Evolutionary conservation across 768 basidiomycete genomes (phyloP).

Genomic region (Favolaschia claudopus): DNA sequence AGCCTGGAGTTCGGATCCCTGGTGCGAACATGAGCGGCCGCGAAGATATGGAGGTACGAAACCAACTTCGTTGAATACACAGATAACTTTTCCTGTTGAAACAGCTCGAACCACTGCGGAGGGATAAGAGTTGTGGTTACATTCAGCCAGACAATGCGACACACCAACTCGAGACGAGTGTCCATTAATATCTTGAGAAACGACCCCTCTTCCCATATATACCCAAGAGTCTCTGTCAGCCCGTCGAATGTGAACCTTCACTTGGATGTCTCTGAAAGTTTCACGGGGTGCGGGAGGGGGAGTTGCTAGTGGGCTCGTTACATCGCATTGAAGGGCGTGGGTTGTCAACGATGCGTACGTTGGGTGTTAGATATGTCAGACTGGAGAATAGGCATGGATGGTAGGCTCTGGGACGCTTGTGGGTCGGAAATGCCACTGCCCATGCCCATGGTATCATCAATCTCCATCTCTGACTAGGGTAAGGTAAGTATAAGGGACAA

Average conservation of each 20-base stretch:
- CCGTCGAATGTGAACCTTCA: slow-evolving; percentile 84
- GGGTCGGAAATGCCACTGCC: no score
- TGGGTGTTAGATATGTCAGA: slow-evolving; percentile 28
- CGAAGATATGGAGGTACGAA: neutral
- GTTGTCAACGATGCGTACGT: no score
- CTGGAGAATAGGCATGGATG: slow-evolving; percentile 22
- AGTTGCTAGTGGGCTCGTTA: slow-evolving; percentile 14
- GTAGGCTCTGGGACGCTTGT: slow-evolving; percentile 22
- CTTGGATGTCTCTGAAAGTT: slow-evolving; percentile 77
- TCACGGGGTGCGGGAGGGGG: slow-evolving; percentile 51
- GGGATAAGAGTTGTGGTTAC: slow-evolving; percentile 8
- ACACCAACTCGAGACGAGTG: slow-evolving; percentile 84
- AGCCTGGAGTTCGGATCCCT: slow-evolving; percentile 79
- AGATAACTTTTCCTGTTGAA: slow-evolving; percentile 71
- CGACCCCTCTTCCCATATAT: slow-evolving; percentile 80
- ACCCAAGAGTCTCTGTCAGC: slow-evolving; percentile 84
- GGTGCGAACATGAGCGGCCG: neutral
- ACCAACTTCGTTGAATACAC: slow-evolving; percentile 74
- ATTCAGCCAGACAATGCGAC: slow-evolving; percentile 34
- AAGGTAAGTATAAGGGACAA: neutral
- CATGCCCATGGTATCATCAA: slow-evolving; percentile 43
- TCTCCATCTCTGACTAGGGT: slow-evolving; percentile 45
- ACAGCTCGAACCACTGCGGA: slow-evolving; percentile 67
- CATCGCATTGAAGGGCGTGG: neutral
- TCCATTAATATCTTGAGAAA: slow-evolving; percentile 76